Evolutionary conservation across 78 protist genomes (phyloP), one percentile per base, ranked within the genome.

Genomic region (Guillardia theta): DNA sequence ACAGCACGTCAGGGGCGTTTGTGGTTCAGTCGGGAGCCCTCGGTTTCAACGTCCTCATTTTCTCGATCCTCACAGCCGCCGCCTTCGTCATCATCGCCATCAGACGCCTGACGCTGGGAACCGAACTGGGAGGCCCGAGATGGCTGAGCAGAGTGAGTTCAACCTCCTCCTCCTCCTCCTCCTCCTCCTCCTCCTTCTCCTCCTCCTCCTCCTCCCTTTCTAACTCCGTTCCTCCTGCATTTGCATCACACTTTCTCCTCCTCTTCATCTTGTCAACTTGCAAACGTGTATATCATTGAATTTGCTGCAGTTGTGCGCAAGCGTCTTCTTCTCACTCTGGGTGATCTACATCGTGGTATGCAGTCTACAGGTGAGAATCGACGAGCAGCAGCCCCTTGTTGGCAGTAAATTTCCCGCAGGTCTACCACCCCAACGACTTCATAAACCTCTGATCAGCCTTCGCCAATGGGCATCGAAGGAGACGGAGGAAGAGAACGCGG

Each of bases 71-170:
- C 2, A 58, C 70, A 30, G 21, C 39, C 70, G 21, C 27, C 27
- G 70, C 27, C 70, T 58, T 58, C 70, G 39, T 58, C 70, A 27
- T 58, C 70, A 24, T 58, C 70, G 21, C 27, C 70, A 24, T 58
- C 6, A 24, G 70, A 24, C 70, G 70, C 70, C 0, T 0, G 4
- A 0, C 5, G 33, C n/a, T 47, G 22, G 95, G 95, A 18, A 48
- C 33, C 64, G 95, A 94, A 87, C 93, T 94, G 4, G 95, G 95
- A 37, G 95, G 95, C 21, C 88, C 93, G 48, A 12, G 18, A n/a
- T n/a, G n/a, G n/a, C n/a, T n/a, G n/a, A n/a, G n/a, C n/a, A n/a
- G n/a, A n/a, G n/a, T n/a, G n/a, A n/a, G n/a, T n/a, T n/a, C n/a
- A n/a, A n/a, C n/a, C n/a, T n/a, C n/a, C n/a, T n/a, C n/a, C n/a